Conservation (phyloP, 345 rosid species). For the Angophora floribunda region DNA sequence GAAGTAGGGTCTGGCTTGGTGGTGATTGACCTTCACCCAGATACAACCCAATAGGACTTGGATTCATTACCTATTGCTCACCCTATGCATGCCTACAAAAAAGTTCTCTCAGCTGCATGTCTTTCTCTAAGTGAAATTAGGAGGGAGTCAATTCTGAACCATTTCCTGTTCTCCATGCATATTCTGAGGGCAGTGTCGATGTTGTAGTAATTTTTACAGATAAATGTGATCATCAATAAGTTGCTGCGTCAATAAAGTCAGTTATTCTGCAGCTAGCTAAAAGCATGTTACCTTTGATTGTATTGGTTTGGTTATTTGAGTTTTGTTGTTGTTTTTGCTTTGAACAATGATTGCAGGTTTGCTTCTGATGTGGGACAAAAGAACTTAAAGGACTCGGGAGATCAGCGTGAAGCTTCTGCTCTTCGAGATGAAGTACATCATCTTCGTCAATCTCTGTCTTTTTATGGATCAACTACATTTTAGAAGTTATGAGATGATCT, state of each 20-base stretch:
- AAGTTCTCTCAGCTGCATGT: not conserved
- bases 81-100: not conserved
- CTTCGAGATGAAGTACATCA: slow-evolving; percentile 88
- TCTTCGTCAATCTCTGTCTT: not conserved
- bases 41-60: not conserved
- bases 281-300: not conserved
- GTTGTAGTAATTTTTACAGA: not conserved
- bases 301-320: not conserved
- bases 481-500: slow-evolving; percentile 11
- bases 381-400: slow-evolving; percentile 49
- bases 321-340: not conserved
- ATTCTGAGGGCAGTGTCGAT: not conserved
- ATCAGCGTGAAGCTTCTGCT: slow-evolving; percentile 90
- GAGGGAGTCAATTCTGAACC: not conserved
- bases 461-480: not conserved
- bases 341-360: slow-evolving; percentile 36
- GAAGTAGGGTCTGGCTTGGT: not conserved
- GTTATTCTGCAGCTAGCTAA: not conserved
- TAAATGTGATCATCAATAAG: not conserved
- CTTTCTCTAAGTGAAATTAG: not conserved
- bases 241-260: not conserved
- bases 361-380: slow-evolving; percentile 45
- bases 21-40: not conserved
- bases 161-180: not conserved
- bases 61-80: not conserved